A percentile compares a stretch with the other conserved stretches of the same genome.
phyloP scores from a whole-genome alignment of 2,329 filamentous ascomycete genomes.

The Celoporthe dispersa region DNA sequence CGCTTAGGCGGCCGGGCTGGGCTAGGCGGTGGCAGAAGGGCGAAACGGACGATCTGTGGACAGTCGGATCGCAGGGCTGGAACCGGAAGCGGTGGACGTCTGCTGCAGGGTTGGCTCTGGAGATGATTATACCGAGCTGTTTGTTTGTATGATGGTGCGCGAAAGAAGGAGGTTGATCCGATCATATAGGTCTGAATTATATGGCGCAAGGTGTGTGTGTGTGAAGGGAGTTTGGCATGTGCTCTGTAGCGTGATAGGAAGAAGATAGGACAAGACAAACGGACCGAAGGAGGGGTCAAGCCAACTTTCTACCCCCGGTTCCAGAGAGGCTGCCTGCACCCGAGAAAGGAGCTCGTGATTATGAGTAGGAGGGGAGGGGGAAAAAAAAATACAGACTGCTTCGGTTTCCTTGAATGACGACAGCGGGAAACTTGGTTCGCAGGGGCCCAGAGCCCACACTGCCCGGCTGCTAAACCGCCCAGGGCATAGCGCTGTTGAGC shows the following conservation, averaged over 20 bases:
- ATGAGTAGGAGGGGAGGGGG: too few species aligned
- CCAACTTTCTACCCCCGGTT: neutral
- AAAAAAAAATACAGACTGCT: neutral
- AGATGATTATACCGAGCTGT: neutral
- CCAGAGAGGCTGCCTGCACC: neutral
- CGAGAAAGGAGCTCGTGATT: neutral
- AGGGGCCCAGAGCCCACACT: neutral
- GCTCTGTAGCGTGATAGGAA: neutral
- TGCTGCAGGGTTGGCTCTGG: neutral
- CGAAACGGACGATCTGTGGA: neutral
- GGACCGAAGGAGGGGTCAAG: neutral
- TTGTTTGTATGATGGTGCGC: neutral
- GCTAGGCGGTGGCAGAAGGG: neutral
- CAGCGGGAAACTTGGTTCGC: neutral
- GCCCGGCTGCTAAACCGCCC: constrained; percentile 4
- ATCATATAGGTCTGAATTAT: neutral
- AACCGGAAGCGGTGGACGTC: neutral
- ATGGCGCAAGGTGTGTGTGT: neutral
- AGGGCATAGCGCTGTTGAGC: neutral
- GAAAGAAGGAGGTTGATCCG: neutral
- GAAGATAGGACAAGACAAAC: neutral
- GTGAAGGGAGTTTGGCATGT: neutral
- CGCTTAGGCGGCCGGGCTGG: neutral
- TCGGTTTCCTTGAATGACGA: constrained; percentile 2
- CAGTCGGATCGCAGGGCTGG: neutral